Conservation (phyloP, 257 asterid species). For the Jacaranda copaia region DNA sequence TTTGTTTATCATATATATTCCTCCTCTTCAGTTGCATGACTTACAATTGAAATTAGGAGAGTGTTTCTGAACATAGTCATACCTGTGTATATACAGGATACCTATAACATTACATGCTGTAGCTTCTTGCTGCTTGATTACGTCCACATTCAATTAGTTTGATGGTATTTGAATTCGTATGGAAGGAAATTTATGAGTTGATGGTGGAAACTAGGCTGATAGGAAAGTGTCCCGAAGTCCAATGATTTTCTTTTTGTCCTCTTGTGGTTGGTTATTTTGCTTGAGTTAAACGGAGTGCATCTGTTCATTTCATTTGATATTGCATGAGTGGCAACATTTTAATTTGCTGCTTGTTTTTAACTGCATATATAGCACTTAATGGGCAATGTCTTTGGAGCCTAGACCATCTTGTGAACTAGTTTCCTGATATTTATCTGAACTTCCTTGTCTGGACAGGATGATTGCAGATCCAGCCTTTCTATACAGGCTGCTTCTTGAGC, state of each 20-base stretch:
- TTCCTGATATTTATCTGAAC: slow-evolving; percentile 23
- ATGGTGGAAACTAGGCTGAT: not conserved
- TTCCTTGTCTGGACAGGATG: slow-evolving; percentile 67
- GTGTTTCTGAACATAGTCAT: not conserved
- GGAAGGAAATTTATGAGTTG: not conserved
- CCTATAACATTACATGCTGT: slow-evolving; percentile 13
- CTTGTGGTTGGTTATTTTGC: not conserved
- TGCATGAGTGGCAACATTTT: not conserved
- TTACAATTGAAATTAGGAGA: slow-evolving; percentile 2
- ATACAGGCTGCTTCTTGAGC: slow-evolving; percentile 85
- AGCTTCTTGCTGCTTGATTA: slow-evolving; percentile 18
- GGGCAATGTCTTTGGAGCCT: slow-evolving; percentile 8
- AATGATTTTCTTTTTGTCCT: not conserved
- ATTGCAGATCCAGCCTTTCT: slow-evolving; percentile 97
- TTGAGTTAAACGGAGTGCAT: not conserved
- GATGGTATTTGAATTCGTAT: not conserved
- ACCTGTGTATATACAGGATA: not conserved
- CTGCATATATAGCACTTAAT: not conserved
- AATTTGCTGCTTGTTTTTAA: not conserved
- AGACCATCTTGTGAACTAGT: not conserved
- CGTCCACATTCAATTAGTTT: not conserved
- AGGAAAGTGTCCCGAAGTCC: not conserved
- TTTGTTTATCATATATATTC: too few relatives aligned
- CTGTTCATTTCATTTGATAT: not conserved
- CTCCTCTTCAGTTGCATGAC: slow-evolving; percentile 1